Percentiles rank a stretch among this genome's conserved stretches.
These are phyloP conservation scores for Trypanosoma grayi DNA, from an alignment of 208 protist genomes.

Conservation along the genomic window DNA sequence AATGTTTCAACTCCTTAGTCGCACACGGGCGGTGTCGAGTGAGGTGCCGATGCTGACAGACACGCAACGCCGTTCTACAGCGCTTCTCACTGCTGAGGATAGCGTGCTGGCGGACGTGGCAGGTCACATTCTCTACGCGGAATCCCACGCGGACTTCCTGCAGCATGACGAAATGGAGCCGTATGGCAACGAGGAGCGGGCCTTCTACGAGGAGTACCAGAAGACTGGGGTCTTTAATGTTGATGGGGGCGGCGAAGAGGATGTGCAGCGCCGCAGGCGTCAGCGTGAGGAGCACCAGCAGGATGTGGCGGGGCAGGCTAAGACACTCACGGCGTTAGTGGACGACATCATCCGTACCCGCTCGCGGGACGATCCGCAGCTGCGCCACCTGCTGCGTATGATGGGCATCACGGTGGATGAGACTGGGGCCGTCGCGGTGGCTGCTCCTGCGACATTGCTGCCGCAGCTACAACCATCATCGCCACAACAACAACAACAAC, in stretches of 20 bases:
- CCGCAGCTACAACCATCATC: background rate
- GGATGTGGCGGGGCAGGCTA: conserved; percentile 31
- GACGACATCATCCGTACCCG: conserved; percentile 56
- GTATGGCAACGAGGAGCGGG: conserved; percentile 56
- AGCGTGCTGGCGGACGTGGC: conserved; percentile 21
- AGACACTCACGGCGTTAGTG: conserved; percentile 53
- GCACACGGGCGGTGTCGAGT: background rate
- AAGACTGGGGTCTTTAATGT: conserved; percentile 29
- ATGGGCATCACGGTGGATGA: conserved; percentile 60
- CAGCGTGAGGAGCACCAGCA: conserved; percentile 27
- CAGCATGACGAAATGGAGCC: conserved; percentile 51
- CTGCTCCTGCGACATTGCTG: background rate
- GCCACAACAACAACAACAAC: background rate
- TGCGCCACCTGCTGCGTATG: conserved; percentile 44
- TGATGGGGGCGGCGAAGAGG: background rate
- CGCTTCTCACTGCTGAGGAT: conserved; percentile 17
- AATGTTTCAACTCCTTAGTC: conserved; percentile 44
- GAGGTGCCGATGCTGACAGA: conserved; percentile 9
- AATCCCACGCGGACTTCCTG: conserved; percentile 63
- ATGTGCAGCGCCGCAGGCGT: conserved; percentile 4
- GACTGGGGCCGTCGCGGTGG: background rate
- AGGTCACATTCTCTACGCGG: conserved; percentile 50
- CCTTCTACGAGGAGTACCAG: conserved; percentile 57
- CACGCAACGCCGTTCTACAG: conserved; percentile 13
- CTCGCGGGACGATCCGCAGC: conserved; percentile 31